Evolutionary conservation across 2,329 filamentous ascomycete genomes (phyloP), one percentile per base, ranked within the genome.

Genomic region (Claviceps cyperi): DNA sequence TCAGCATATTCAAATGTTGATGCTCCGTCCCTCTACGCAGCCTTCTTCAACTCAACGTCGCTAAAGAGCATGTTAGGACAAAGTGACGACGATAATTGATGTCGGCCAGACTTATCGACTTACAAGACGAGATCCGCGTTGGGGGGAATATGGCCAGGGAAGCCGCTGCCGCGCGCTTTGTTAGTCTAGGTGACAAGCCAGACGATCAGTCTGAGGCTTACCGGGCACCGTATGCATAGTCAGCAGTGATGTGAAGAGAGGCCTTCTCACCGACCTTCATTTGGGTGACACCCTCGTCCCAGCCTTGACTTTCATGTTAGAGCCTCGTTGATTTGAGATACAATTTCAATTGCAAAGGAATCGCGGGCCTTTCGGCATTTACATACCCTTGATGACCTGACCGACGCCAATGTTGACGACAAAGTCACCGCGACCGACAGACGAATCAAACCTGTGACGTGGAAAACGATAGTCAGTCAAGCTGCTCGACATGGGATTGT

Each of bases 241-340:
- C 55, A 36, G 51, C 75, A 55, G 82, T 77, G 64, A 97, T 96
- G 58, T 82, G 84, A 56, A 98, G 75, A 48, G 80, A 86, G 49
- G 88, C 83, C 73, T 86, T 91, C 77, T 97, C 91, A 65, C 91
- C 90, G 52, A 94, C 73, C 64, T 83, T 83, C 91, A 98, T 96
- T 63, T 80, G 73, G 47, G 73, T 70, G 49, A 97, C 89, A 57
- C 84, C 90, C 69, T 95, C 82, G 62, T 88, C 89, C 88, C 80
- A 94, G 58, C 80, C 86, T 89, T 44, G 21, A 43, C 22, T 19
- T 36, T 46, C 45, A 38, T 40, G 28, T 50, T 43, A 51, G 24
- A 37, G 13, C 38, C 43, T 53, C 48, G 50, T 53, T 39, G 38
- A n/a, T 9, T 21, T 15, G 19, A 14, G 14, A 37, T 15, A 2